Evolutionary conservation across 2,329 filamentous ascomycete genomes (phyloP).

Genomic region (Pseudogymnoascus sp.): DNA sequence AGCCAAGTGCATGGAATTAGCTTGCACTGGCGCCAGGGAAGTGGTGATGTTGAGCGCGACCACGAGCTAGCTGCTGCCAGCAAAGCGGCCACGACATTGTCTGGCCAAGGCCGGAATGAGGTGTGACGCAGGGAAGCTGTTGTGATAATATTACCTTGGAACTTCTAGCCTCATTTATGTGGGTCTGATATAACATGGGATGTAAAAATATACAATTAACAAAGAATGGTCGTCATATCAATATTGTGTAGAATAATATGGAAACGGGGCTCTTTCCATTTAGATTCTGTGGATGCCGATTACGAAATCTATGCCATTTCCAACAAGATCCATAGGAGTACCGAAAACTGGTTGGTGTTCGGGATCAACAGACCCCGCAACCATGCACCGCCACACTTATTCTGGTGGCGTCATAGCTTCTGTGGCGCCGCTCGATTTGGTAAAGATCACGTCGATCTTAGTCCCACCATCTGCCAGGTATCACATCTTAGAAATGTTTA

Average conservation of each 20-base stretch:
- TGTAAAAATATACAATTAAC: conserved; percentile 4
- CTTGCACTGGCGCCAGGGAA: not conserved
- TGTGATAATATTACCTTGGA: conserved; percentile 7
- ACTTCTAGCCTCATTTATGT: not conserved
- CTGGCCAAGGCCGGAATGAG: not conserved
- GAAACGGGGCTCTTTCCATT: not conserved
- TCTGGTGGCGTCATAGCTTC: conserved; percentile 3
- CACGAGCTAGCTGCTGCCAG: not conserved
- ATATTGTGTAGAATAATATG: not conserved
- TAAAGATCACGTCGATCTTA: not conserved
- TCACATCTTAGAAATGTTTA: conserved; percentile 4
- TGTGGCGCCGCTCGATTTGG: not conserved
- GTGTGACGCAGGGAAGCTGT: conserved; percentile 5
- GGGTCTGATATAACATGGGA: not conserved
- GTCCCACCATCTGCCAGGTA: not conserved
- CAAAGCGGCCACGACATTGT: not conserved
- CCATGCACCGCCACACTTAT: not conserved
- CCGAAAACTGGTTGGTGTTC: not conserved
- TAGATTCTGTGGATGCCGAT: not conserved
- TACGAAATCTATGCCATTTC: not conserved
- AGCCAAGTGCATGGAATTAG: conserved; percentile 1
- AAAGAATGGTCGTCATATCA: conserved; percentile 1
- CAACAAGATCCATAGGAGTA: not conserved
- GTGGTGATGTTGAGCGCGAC: not conserved
- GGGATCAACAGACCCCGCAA: not conserved